Conservation (phyloP, 2,329 filamentous ascomycete species). For the Ceratocystis cubensis region DNA sequence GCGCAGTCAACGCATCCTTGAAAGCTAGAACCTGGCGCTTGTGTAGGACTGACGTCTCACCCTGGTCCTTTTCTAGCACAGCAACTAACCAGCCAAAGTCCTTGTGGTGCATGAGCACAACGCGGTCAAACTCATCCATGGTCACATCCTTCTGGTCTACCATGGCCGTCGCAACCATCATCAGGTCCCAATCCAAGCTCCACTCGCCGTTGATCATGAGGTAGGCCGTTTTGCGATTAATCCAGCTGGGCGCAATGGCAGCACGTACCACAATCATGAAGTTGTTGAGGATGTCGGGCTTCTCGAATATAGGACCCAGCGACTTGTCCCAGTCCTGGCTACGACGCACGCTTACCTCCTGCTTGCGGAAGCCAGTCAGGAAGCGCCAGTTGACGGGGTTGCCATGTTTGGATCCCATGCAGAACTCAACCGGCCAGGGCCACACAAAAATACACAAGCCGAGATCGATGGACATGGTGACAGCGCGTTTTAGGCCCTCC, state of each 20-base stretch:
- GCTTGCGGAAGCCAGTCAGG: constrained; percentile 59
- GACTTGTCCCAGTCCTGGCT: constrained; percentile 59
- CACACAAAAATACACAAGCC: constrained; percentile 54
- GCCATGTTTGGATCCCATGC: constrained; percentile 43
- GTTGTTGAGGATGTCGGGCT: constrained; percentile 33
- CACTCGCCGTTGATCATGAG: constrained; percentile 73
- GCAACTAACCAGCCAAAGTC: constrained; percentile 54
- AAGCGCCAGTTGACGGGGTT: constrained; percentile 63
- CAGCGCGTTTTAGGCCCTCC: constrained; percentile 47
- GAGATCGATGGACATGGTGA: constrained; percentile 63
- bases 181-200: constrained; percentile 74
- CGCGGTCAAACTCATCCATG: constrained; percentile 56
- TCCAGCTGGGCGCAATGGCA: constrained; percentile 54
- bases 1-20: constrained; percentile 56
- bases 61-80: constrained; percentile 40
- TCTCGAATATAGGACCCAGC: constrained; percentile 40
- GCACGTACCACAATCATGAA: constrained; percentile 51
- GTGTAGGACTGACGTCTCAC: constrained; percentile 50
- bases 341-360: constrained; percentile 69
- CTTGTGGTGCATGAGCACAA: constrained; percentile 54
- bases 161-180: constrained; percentile 60
- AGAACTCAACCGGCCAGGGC: constrained; percentile 63
- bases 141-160: constrained; percentile 44
- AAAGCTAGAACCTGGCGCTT: constrained; percentile 68
- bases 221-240: constrained; percentile 74